phyloP scores from a whole-genome alignment of 2,329 filamentous ascomycete species.

The Pseudocercospora macadamiae region DNA sequence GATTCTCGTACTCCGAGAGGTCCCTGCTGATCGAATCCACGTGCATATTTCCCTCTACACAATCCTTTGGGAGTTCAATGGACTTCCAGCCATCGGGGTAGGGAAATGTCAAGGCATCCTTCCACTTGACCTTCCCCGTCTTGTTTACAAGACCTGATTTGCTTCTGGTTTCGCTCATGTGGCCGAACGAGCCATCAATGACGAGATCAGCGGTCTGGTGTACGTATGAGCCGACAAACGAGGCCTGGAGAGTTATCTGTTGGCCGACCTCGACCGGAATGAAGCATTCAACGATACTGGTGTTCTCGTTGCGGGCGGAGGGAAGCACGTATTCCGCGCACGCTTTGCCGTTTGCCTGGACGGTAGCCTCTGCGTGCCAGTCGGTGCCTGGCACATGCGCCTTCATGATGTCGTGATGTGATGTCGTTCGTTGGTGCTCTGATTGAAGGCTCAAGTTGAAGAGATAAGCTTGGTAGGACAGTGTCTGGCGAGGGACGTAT shows the following conservation, averaged over 20 bases:
- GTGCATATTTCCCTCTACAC: slow-evolving; percentile 30
- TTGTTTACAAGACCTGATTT: slow-evolving; percentile 5
- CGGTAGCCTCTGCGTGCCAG: slow-evolving; percentile 36
- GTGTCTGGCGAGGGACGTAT: too few relatives aligned
- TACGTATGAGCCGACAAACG: slow-evolving; percentile 39
- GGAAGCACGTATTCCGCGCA: slow-evolving; percentile 42
- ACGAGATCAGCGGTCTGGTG: slow-evolving; percentile 40
- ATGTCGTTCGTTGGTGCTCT: background rate
- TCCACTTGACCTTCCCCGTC: slow-evolving; percentile 23
- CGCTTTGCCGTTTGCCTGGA: slow-evolving; percentile 31
- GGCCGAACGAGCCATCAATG: slow-evolving; percentile 43
- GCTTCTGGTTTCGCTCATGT: slow-evolving; percentile 28
- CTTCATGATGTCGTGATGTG: slow-evolving; percentile 38
- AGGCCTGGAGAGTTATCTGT: slow-evolving; percentile 36
- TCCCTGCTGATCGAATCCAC: slow-evolving; percentile 6
- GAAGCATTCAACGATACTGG: slow-evolving; percentile 37
- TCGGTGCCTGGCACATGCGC: slow-evolving; percentile 40
- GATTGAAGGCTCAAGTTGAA: background rate
- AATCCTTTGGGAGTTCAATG: slow-evolving; percentile 17
- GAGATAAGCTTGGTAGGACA: too few relatives aligned
- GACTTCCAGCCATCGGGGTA: slow-evolving; percentile 14
- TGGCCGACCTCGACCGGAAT: slow-evolving; percentile 40
- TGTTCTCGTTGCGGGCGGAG: slow-evolving; percentile 32
- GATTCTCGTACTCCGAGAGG: background rate
- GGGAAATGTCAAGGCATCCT: slow-evolving; percentile 23